Conservation (phyloP, 371 early-diverging fungal species). For the Rhizopus sp. region DNA sequence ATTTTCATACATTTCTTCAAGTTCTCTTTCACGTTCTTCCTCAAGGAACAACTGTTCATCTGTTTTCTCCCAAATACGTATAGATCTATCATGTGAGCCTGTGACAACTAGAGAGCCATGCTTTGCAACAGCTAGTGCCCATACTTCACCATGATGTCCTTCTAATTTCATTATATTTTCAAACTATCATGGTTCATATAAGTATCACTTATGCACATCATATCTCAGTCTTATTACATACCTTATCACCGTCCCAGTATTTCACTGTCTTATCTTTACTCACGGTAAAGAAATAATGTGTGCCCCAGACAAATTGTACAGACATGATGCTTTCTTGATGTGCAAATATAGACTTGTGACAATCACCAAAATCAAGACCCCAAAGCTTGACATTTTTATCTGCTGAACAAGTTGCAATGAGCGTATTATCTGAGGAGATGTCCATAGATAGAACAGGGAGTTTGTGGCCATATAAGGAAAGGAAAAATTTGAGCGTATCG, state of each 20-base stretch:
- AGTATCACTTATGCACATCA: background rate
- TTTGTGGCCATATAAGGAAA: constrained; percentile 96
- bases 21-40: constrained; percentile 94
- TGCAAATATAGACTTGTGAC: constrained; percentile 91
- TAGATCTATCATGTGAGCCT: constrained; percentile 89
- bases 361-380: constrained; percentile 99
- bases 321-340: constrained; percentile 92
- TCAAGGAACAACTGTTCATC: constrained; percentile 94
- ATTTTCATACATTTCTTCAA: constrained; percentile 87
- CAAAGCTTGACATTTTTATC: constrained; percentile 98
- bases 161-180: constrained; percentile 91
- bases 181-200: constrained; percentile 54
- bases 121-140: constrained; percentile 87
- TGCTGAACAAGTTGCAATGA: constrained; percentile 89
- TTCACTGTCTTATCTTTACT: constrained; percentile 90
- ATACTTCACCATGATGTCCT: constrained; percentile 92
- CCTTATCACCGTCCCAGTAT: constrained; percentile 97
- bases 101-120: constrained; percentile 86
- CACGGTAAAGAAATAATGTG: constrained; percentile 92
- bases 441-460: constrained; percentile 93
- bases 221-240: constrained; percentile 16
- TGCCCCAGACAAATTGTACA: constrained; percentile 87
- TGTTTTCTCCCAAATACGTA: constrained; percentile 93
- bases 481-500: constrained; percentile 94
- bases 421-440: constrained; percentile 88